Base-by-base conservation (phyloP, 495 filamentous ascomycete genomes). In the Monascus purpureus region DNA sequence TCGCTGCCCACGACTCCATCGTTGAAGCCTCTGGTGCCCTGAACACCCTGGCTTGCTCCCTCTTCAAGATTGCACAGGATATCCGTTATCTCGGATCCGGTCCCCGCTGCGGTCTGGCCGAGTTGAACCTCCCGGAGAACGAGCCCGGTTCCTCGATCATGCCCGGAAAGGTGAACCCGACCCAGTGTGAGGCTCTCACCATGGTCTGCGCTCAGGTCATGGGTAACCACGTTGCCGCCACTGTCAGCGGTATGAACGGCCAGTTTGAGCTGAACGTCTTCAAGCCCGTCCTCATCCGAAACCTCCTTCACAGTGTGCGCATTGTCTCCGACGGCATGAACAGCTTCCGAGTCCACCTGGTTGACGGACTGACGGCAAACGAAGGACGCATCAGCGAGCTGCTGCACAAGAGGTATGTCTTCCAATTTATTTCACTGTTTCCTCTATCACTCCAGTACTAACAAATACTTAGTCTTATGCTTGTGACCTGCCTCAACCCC, bases 181-280 rank as follows among this genome's bases (percentile, higher is more conserved):
- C 90, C 16, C 90, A 97, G 64, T 93, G 84, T 62, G 90, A 97
- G 70, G 82, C 87, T 23, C 63, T 97, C 55, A 97, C 90, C 39
- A 97, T 97, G 90, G 59, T 97, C 34, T 95, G 87, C 65, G 73
- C 84, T 2, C 90, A 97, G 57, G 92, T 97, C 22, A 92, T 96
- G 72, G 90, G 90, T 43, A 97, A 97, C 67, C 76, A 97, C 56
- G 77, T 80, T 27, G 82, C 90, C 18, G 72, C 81, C 28, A 94
- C 88, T 13, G 77, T 96, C 32, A 82, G 84, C 37, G 90, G 88
- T 46, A 92, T 92, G 69, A 92, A 88, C 63, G 90, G 90, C 35
- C 92, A 97, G 63, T 97, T 97, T 47, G 90, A 97, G 56, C 73
- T 97, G 43, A 97, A 97, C 57, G 90, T 97, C 28, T 97, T 94